These are phyloP conservation scores for Carex scoparia DNA, from an alignment of 176 grass and related monocot genomes.

Conservation along the genomic window DNA sequence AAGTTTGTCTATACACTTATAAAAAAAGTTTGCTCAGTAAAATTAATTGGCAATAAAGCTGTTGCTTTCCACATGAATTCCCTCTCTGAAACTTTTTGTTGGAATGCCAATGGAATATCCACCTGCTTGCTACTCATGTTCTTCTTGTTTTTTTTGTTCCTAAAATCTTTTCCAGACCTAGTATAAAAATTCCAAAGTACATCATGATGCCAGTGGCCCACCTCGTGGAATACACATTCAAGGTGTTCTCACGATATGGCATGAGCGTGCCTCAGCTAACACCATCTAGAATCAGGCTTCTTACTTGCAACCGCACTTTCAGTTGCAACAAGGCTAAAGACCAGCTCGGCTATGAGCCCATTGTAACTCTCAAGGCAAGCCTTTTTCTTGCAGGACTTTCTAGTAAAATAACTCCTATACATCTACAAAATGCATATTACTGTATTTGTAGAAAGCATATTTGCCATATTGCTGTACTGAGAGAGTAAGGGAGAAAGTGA, in stretches of 20 bases:
- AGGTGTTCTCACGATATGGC: conserved; percentile 66
- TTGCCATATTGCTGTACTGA: background rate
- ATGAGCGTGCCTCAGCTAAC: conserved; percentile 95
- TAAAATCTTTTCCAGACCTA: conserved; percentile 53
- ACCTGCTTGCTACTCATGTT: background rate
- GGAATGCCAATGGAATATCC: background rate
- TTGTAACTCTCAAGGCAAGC: conserved; percentile 79
- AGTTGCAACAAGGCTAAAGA: conserved; percentile 81
- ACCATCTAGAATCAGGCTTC: conserved; percentile 90
- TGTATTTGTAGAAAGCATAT: background rate
- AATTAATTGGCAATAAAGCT: background rate
- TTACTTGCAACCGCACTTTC: conserved; percentile 92
- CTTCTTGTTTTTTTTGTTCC: conserved; percentile 18
- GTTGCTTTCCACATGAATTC: background rate
- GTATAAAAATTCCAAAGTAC: conserved; percentile 81
- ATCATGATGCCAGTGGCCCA: conserved; percentile 93
- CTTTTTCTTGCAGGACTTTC: background rate
- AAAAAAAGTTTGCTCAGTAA: background rate
- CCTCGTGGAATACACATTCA: conserved; percentile 84
- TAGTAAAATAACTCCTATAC: background rate
- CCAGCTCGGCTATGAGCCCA: conserved; percentile 88
- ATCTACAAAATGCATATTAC: background rate
- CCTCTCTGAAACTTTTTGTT: background rate
- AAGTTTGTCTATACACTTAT: background rate
- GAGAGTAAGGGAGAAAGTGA: background rate